Evolutionary conservation across 345 rosid genomes (phyloP), one percentile per base, ranked within the genome.

Genomic region (Anastatica hierochuntica): DNA sequence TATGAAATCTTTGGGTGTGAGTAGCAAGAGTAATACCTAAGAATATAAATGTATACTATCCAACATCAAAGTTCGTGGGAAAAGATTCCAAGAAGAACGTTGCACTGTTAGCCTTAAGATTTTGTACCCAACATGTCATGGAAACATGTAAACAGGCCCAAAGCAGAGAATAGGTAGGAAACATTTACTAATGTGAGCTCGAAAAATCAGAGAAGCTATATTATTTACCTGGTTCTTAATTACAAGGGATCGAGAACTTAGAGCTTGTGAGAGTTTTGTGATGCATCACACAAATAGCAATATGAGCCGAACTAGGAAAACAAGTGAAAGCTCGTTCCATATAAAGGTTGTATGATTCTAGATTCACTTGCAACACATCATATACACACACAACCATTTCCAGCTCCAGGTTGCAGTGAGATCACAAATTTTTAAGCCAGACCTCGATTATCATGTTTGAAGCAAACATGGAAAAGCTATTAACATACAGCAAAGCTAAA

Each of bases 41-140:
- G n/a, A 88, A 88, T 63, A 76, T 79, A 64, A 88, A 88, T 48
- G 68, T 62, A 62, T 85, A 88, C 34, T 63, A 77, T 68, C 98
- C 98, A 66, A 92, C 80, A 80, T 79, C 98, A 58, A 85, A 29
- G 43, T 60, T 63, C 30, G 62, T 62, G 16, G 94, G 77, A 24
- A 81, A 71, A 40, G 68, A 50, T 43, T 82, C 82, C 75, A 88
- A 65, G 62, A 56, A 50, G 63, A 76, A 63, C 3, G 76, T 60
- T 24, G 38, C 74, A 33, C 71, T 70, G 53, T 58, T 79, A 13
- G 76, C 15, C 62, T 73, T 69, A 74, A 88, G 97, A 64, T 85
- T 94, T 97, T 92, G 66, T 17, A 44, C 42, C 61, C 21, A 68
- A 48, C 43, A 49, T 58, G 40, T 24, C 10, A 34, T 17, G 70